Percentiles rank a stretch among this genome's conserved stretches.
phyloP scores from a whole-genome alignment of 192 early-diverging fungal genomes.

The Coemansia sp. region DNA sequence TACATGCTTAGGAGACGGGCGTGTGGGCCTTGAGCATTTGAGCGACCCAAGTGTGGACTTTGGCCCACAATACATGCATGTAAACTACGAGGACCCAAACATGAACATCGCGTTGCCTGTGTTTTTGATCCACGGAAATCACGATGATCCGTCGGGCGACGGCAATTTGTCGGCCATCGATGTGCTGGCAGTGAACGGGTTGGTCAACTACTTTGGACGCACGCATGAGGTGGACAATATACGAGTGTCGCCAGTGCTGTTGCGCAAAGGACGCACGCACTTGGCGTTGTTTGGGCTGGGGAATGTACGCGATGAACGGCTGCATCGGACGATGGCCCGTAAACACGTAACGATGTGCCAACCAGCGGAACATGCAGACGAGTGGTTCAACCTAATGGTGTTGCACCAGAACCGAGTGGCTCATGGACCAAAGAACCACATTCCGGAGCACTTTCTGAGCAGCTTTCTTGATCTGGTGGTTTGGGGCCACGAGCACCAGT shows the following conservation, averaged over 20 bases:
- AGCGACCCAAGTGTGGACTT: constrained; percentile 76
- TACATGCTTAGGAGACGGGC: constrained; percentile 67
- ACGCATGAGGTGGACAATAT: constrained; percentile 72
- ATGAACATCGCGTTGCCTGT: constrained; percentile 82
- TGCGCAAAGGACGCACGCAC: constrained; percentile 74
- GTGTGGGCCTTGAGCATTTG: constrained; percentile 69
- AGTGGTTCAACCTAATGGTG: constrained; percentile 90
- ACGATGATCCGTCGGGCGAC: constrained; percentile 90
- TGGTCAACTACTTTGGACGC: constrained; percentile 94
- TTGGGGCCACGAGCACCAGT: constrained; percentile 99
- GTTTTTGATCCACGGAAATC: constrained; percentile 97
- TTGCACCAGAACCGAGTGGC: constrained; percentile 89
- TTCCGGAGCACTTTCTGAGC: constrained; percentile 84
- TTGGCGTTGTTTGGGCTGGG: constrained; percentile 89
- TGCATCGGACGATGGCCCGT: constrained; percentile 73
- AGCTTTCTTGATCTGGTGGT: constrained; percentile 79
- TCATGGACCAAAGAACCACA: constrained; percentile 80
- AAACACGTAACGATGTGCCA: constrained; percentile 72
- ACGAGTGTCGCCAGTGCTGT: constrained; percentile 72
- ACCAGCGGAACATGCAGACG: constrained; percentile 63
- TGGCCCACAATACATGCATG: constrained; percentile 60
- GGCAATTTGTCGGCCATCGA: constrained; percentile 84
- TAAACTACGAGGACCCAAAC: constrained; percentile 88
- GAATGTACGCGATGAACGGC: constrained; percentile 87
- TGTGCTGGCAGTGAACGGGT: constrained; percentile 70